Evolutionary conservation across 2,329 filamentous ascomycete genomes (phyloP), one percentile per base, ranked within the genome.

Genomic region (Penicillium sp.): DNA sequence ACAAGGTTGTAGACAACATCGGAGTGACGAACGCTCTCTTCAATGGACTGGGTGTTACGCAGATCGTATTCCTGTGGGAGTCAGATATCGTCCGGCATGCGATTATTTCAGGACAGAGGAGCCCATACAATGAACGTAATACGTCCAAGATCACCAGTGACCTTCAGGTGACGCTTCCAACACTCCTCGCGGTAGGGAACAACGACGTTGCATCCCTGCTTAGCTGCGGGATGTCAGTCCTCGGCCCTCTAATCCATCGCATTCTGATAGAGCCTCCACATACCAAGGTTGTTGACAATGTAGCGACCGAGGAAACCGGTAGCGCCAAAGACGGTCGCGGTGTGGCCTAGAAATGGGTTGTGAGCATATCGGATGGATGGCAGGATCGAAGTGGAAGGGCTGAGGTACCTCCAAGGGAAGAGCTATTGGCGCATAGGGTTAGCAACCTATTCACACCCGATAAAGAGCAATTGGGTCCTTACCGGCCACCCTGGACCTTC

Each of bases 1-100:
- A 96, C 81, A 62, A 98, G 78, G 75, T 98, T 98, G 79, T 95
- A 95, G 58, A 98, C 93, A 55, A 96, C 87, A 69, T 98, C 93
- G 37, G 92, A 97, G 73, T 98, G 93, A 64, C 93, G 83, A 46
- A 98, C 91, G 65, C 89, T 93, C 74, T 95, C 91, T 71, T 98
- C 93, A 63, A 98, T 93, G 27, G 92, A 97, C 61, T 87, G 80
- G 37, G 90, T 97, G 74, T 98, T 98, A 67, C 84, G 86, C 53
- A 98, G 80, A 66, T 98, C 93, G 73, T 89, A 95, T 81, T 98
- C 93, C 88, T 91, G 59, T 20, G 44, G 18, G 42, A 48, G 18
- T 49, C 31, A 54, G 48, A 25, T 28, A 24, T n/a, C 7, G 27
- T 44, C 9, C n/a, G 12, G 29, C n/a, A 33, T 31, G 35, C 10